phyloP scores from a whole-genome alignment of 441 rosid genomes.

The Manihot esculenta region DNA sequence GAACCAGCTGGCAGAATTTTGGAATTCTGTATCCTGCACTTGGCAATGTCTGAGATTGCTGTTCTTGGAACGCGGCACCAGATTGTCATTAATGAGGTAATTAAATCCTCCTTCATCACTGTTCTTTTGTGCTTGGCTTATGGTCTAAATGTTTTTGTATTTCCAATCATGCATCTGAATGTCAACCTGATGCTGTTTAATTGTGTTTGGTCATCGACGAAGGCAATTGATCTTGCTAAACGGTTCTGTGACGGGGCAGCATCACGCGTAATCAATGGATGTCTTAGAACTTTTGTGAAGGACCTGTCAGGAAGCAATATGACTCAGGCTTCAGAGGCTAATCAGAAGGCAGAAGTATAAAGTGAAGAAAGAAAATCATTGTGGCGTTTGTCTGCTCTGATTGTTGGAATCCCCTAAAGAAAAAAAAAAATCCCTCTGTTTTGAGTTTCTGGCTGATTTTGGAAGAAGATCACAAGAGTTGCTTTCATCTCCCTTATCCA shows the following conservation, averaged over 20 bases:
- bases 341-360: conserved; percentile 44
- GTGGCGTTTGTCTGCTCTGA: conserved; percentile 1
- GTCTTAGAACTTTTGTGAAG: conserved; percentile 78
- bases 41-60: conserved; percentile 90
- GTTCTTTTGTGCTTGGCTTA: neutral
- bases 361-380: neutral
- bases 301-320: conserved; percentile 33
- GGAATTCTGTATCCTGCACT: conserved; percentile 84
- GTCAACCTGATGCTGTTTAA: neutral
- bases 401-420: neutral
- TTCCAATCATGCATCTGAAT: neutral
- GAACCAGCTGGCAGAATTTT: conserved; percentile 80
- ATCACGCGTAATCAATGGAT: conserved; percentile 85
- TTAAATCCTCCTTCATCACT: neutral
- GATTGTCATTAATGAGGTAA: conserved; percentile 91
- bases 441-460: neutral
- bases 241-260: conserved; percentile 94
- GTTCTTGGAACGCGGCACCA: conserved; percentile 83
- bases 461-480: neutral
- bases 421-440: neutral
- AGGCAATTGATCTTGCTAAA: conserved; percentile 96
- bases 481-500: neutral
- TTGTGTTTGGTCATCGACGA: conserved; percentile 15
- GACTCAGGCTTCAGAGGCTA: conserved; percentile 33
- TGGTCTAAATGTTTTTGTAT: neutral